These are phyloP conservation scores for Taiwanofungus camphoratus DNA, from an alignment of 1,284 basidiomycete species.

Conservation along the genomic window DNA sequence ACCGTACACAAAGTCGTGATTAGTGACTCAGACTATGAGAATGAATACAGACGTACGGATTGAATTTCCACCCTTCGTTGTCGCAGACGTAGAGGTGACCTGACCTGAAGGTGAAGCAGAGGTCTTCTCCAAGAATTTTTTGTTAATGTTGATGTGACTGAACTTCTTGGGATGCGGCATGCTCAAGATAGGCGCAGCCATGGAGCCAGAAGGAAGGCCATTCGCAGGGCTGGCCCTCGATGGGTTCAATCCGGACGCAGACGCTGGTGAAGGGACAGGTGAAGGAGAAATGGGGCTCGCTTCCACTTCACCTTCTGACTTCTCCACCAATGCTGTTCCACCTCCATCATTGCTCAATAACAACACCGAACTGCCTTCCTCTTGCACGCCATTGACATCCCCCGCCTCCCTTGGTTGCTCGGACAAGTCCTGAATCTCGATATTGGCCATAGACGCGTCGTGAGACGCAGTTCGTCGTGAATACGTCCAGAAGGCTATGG, in stretches of 20 bases:
- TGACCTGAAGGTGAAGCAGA: conserved; percentile 41
- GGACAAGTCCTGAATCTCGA: conserved; percentile 41
- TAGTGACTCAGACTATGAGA: conserved; percentile 6
- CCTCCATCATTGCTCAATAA: neutral
- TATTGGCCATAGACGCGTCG: conserved; percentile 76
- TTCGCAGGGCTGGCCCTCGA: conserved; percentile 19
- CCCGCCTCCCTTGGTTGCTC: conserved; percentile 38
- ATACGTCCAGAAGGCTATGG: conserved; percentile 3
- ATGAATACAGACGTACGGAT: conserved; percentile 39
- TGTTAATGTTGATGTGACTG: conserved; percentile 84
- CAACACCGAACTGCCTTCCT: conserved; percentile 1
- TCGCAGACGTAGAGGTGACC: conserved; percentile 33
- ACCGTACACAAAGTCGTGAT: conserved; percentile 7
- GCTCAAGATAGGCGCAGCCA: conserved; percentile 23
- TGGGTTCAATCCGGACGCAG: conserved; percentile 19
- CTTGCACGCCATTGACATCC: conserved; percentile 10
- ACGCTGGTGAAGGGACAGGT: too few species aligned
- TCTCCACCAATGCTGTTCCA: conserved; percentile 5
- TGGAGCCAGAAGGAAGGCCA: conserved; percentile 13
- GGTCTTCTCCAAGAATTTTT: conserved; percentile 89
- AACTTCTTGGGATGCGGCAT: conserved; percentile 76
- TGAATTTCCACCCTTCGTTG: conserved; percentile 43
- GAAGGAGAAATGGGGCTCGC: conserved; percentile 25
- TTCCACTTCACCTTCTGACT: conserved; percentile 16
- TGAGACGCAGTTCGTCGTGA: conserved; percentile 41